Evolutionary conservation across 768 basidiomycete genomes (phyloP), one percentile per base, ranked within the genome.

Genomic region (Jaapia argillacea): DNA sequence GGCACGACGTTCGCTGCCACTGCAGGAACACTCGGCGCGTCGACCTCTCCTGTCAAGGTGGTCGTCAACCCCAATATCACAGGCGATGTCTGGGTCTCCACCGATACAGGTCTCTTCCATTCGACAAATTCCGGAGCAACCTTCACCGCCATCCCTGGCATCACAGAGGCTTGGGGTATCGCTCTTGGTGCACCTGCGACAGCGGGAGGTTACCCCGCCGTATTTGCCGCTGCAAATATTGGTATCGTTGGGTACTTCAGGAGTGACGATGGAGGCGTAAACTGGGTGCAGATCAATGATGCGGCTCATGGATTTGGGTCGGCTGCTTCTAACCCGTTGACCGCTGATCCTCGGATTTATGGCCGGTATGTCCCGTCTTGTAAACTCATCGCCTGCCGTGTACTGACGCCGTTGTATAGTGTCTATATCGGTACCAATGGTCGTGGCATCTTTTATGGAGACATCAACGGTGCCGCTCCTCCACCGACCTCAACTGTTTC

Each of bases 41-140:
- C 75, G 4, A 69, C 67, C 5, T 59, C 67, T 1, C 68, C 75
- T 4, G 63, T 61, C 37, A 75, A 75, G 49, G 64, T 81, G 47
- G 65, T 71, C 21, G 78, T 76, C 22, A 65, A 79, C 55, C 72
- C 72, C 13, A 61, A 56, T 43, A 63, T 71, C 3, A 70, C 72
- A 3, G 78, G 77, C 6, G 78, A 81, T 52, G 62, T 81, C 24
- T 81, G 78, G 77, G 75, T 80, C 2, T 77, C 76, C 1, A 72
- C 77, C 2, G 74, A 77, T 55, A 65, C 58, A 67, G 67, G 67
- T 18, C 58, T 81, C 22, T 79, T 73, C 70, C 76, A 77, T 55
- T 73, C 74, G 1, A 74, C 71, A 10, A 59, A 78, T 57, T 63
- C 53, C 13, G 77, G 78, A 0, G 53, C 67, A 0, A 62, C 70